Percentiles rank a stretch among this genome's conserved stretches.
Conservation (phyloP, 129 eudicot genomes). For the Scalesia atractyloides region DNA sequence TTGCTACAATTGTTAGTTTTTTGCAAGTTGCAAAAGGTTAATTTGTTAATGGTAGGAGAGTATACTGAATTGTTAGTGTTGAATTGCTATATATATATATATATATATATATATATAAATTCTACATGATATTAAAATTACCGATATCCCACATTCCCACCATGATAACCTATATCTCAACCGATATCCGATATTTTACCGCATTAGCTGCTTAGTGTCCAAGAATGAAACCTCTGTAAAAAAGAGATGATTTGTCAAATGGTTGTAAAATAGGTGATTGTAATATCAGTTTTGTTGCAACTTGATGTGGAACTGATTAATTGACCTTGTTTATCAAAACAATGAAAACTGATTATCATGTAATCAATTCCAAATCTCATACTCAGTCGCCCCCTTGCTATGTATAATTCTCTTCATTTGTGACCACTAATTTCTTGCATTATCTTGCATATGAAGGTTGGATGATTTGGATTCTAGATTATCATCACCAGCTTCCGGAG, state of each 20-base stretch:
- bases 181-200: too few relatives aligned
- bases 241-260: background rate
- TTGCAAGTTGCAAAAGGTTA: too few relatives aligned
- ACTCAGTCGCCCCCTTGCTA: background rate
- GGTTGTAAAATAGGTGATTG: background rate
- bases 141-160: too few relatives aligned
- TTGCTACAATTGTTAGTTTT: too few relatives aligned
- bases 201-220: background rate
- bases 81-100: too few relatives aligned
- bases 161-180: too few relatives aligned
- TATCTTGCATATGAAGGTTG: slow-evolving; percentile 48
- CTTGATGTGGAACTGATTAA: background rate
- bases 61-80: too few relatives aligned
- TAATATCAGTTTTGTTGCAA: background rate
- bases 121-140: too few relatives aligned
- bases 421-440: background rate
- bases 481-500: slow-evolving; percentile 58
- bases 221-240: background rate
- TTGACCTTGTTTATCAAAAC: background rate
- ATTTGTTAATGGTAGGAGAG: too few relatives aligned
- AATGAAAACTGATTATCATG: background rate
- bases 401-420: slow-evolving; percentile 1
- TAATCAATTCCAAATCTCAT: background rate
- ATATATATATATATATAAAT: too few relatives aligned
- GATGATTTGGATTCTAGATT: slow-evolving; percentile 74